Evolutionary conservation across 2,329 filamentous ascomycete species (phyloP), one percentile per base, ranked within the genome.

Genomic region (Fusarium bulbicola): DNA sequence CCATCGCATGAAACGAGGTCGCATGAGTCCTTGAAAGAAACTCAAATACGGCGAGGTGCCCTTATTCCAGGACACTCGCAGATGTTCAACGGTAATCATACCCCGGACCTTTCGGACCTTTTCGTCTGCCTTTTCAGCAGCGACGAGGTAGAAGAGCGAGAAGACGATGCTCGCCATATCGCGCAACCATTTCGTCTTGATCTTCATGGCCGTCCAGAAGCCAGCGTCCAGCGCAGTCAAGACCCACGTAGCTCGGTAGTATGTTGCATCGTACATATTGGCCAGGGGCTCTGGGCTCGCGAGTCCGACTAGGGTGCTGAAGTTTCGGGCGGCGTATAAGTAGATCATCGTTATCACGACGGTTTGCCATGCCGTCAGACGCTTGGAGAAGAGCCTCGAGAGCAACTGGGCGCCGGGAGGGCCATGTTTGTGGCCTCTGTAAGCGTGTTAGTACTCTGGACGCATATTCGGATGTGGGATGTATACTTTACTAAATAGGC

Each of bases 201-300:
- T 95, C 77, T 91, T 92, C 96, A 99, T 99, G 39, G 96, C 96
- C 0, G 95, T 97, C 96, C 96, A 99, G 82, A 98, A 99, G 4
- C 96, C 96, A 11, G 96, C 96, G 78, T 99, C 96, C 68, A 99
- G 84, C 0, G 95, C 96, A 0, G 96, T 99, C 59, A 96, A 91
- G 21, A 98, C 90, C 96, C 96, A 99, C 80, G 96, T 99, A 62
- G 96, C 96, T 54, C 96, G 92, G 81, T 97, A 99, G 84, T 97
- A 99, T 34, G 93, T 91, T 58, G 94, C 88, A 61, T 93, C 94
- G 84, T 99, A 99, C 81, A 98, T 92, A 79, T 97, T 97, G 36
- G 95, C 93, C 79, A 99, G 88, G 26, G 96, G 96, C 78, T 99
- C 96, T 8, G 96, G 95, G 74, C 92, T 95, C 75, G 97, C 95